phyloP scores from a whole-genome alignment of 495 filamentous ascomycete species.

The Mytilinidion resinicola region DNA sequence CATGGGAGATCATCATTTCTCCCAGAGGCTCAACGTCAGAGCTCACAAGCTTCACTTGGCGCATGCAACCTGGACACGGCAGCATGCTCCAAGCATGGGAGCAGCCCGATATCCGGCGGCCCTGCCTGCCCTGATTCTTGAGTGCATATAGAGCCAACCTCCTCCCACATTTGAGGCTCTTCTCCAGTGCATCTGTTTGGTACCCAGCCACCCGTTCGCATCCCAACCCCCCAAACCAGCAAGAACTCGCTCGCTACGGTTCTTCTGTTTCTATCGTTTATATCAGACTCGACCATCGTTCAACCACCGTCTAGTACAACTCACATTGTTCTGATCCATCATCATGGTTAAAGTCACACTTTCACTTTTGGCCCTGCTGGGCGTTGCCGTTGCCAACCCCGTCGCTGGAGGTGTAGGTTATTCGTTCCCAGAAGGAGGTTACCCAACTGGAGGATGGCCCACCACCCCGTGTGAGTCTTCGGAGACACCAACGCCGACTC shows the following conservation, averaged over 20 bases:
- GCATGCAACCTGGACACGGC: conserved; percentile 21
- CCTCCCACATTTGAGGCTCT: conserved; percentile 10
- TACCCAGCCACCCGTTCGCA: conserved; percentile 18
- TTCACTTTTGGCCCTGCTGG: conserved; percentile 21
- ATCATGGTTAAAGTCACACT: conserved; percentile 18
- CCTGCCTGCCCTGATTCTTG: conserved; percentile 1
- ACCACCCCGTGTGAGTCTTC: not conserved
- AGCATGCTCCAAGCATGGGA: conserved; percentile 2
- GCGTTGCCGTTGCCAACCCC: not conserved
- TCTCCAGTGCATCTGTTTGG: conserved; percentile 3
- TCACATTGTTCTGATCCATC: conserved; percentile 1
- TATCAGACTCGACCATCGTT: conserved; percentile 14
- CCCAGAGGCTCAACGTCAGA: not conserved
- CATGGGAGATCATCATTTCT: conserved; percentile 3
- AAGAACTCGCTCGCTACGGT: conserved; percentile 30
- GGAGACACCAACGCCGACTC: not conserved
- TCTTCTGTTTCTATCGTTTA: conserved; percentile 26
- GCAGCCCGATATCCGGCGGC: conserved; percentile 6
- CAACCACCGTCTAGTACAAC: not conserved
- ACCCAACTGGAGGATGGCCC: not conserved
- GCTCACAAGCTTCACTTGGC: conserved; percentile 24
- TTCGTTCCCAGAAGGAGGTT: not conserved
- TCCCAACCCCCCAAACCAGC: conserved; percentile 19
- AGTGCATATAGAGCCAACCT: conserved; percentile 13
- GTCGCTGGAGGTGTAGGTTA: conserved; percentile 5